phyloP scores from a whole-genome alignment of 2,329 filamentous ascomycete species.

The Fusarium bactridioides region DNA sequence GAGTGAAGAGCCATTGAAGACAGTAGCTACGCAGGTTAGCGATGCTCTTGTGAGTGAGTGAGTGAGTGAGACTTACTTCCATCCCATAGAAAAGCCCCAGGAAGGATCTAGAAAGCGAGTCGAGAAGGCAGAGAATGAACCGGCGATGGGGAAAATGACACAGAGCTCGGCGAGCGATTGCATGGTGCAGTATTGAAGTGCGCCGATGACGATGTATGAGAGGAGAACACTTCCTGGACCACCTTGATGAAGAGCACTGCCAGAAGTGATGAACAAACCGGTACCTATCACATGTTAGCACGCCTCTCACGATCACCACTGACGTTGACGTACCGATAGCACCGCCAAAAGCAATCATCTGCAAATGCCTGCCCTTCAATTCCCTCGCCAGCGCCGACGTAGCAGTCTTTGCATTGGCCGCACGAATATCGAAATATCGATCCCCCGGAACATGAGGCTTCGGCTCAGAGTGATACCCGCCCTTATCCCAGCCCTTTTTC shows the following conservation, averaged over 20 bases:
- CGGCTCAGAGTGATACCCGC: constrained; percentile 23
- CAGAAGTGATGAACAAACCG: constrained; percentile 89
- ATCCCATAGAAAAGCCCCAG: constrained; percentile 95
- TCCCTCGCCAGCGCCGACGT: constrained; percentile 77
- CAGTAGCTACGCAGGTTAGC: constrained; percentile 67
- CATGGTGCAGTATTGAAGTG: constrained; percentile 91
- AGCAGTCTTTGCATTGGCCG: constrained; percentile 76
- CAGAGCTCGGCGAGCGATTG: constrained; percentile 92
- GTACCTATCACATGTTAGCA: constrained; percentile 60
- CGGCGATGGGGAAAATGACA: constrained; percentile 88
- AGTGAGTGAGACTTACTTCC: constrained; percentile 70
- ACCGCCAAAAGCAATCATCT: constrained; percentile 97
- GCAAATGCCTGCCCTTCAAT: constrained; percentile 84
- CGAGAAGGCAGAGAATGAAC: constrained; percentile 91
- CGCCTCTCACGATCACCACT: neutral
- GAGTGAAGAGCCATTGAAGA: constrained; percentile 83
- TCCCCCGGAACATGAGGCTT: constrained; percentile 39
- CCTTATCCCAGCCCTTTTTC: constrained; percentile 35
- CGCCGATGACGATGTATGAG: constrained; percentile 78
- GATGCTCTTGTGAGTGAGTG: neutral
- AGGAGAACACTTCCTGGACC: constrained; percentile 82
- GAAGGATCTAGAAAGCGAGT: constrained; percentile 94
- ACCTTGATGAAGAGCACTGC: constrained; percentile 72
- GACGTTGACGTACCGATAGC: constrained; percentile 70
- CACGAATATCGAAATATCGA: constrained; percentile 63